Percentiles rank a stretch among this genome's conserved stretches.
Evolutionary conservation across 2,329 filamentous ascomycete genomes (phyloP).

Genomic region (Fusarium dlaminii): DNA sequence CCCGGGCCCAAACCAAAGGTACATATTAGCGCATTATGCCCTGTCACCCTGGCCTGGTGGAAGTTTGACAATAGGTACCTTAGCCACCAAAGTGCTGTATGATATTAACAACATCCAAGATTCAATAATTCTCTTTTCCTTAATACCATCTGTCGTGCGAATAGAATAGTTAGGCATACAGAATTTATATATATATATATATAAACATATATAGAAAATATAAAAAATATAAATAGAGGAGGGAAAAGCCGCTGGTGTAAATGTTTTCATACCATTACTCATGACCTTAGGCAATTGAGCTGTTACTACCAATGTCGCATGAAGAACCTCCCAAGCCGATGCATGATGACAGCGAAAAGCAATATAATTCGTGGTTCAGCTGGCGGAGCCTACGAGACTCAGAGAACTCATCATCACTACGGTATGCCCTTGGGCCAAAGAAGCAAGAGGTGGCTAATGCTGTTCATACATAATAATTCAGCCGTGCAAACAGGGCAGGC

Average conservation of each 20-base stretch:
- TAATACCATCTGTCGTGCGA: background rate
- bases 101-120: background rate
- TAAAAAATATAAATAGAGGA: too few species aligned
- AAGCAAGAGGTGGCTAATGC: constrained; percentile 24
- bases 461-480: constrained; percentile 20
- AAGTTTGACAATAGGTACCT: constrained; percentile 12
- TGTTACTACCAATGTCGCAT: background rate
- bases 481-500: constrained; percentile 28
- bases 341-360: background rate
- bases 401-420: constrained; percentile 4
- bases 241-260: background rate
- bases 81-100: constrained; percentile 1
- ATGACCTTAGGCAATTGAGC: background rate
- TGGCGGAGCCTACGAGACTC: background rate
- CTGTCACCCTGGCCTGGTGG: constrained; percentile 1
- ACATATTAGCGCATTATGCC: constrained; percentile 27
- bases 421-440: constrained; percentile 8
- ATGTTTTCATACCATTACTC: background rate
- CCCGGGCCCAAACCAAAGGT: constrained; percentile 30
- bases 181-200: background rate
- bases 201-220: too few species aligned
- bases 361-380: background rate
- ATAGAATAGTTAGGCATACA: background rate
- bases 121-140: background rate
- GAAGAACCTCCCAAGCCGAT: background rate